Base-by-base conservation (phyloP, 305 asterid species). In the Rubia balearica region DNA sequence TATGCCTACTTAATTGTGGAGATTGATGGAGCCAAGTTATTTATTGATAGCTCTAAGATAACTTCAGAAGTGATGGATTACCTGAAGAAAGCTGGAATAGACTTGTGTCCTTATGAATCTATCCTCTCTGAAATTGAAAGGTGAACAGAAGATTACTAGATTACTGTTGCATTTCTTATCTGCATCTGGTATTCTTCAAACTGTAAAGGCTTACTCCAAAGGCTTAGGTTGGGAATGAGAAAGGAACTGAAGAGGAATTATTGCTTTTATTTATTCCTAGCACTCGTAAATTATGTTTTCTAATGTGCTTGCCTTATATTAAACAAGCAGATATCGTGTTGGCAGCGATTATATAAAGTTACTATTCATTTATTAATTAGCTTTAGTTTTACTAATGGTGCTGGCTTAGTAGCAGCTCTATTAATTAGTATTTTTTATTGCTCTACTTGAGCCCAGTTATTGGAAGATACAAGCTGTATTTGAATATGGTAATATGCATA, bases 1-100 rank as follows among this genome's bases (percentile, higher is more conserved):
- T 94, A 94, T 73, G 98, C 98, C 8, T 90, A 94, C 80, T 82
- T 91, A 71, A 63, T 91, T 45, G 95, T 94, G 88, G 99, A 90
- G 88, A 81, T 79, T 73, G 93, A 88, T 79, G 90, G 88, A 69
- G 96, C 96, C 75, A 88, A 88, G 73, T 82, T 94, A 76, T 90
- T 89, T 80, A 75, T 89, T 55, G 87, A 91, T 76, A 85, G 88
- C n/a, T 78, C 89, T 70, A 94, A 94, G 86, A 78, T 94, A 71
- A 85, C 84, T 64, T 82, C 92, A 45, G 91, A 88, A 78, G 96
- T 89, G 83, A 86, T 78, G 94, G 87, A 80, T 65, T 83, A 89
- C 83, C 81, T 91, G 93, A 83, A 84, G 82, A 80, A 79, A 80
- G 96, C 95, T 70, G 96, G 98, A 66, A 71, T 91, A 74, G 87